Base-by-base conservation (phyloP, 2,329 filamentous ascomycete species). In the Cercospora nicotianae region DNA sequence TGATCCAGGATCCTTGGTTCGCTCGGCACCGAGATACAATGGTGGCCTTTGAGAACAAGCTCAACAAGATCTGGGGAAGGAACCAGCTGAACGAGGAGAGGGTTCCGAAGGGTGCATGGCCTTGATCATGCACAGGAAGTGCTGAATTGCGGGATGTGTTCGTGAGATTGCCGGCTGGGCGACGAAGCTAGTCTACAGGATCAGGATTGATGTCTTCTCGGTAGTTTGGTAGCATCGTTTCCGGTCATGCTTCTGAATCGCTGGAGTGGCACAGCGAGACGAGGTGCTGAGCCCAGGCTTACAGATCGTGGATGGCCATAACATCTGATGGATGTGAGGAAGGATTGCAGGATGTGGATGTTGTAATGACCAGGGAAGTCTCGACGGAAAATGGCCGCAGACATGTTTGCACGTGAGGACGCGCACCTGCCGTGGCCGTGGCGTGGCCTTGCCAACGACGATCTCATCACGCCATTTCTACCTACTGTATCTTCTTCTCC, bases 41-140 rank as follows among this genome's bases (percentile, higher is more conserved):
- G 31, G 59, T 69, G 13, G 69, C 68, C 12, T 72, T 70, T 60
- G 64, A 71, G 36, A 69, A 74, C 65, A 48, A 64, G 60, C 31
- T 70, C 42, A 74, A 66, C 57, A 72, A 53, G 64, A 67, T 74
- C 60, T 72, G 71, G 69, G 72, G 72, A 3, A 64, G 66, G 59
- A 68, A 72, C 63, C 65, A 69, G 57, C 39, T 67, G 57, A 66
- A 71, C 61, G 70, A 73, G 68, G 64, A 67, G 36, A 66, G 64
- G 53, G 69, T 65, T 7, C 63, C 63, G 3, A 59, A 31, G 13
- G 63, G 63, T 30, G 63, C 63, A 16, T 65, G 63, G 63, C 63
- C 63, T 6, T 65, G 55, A 59, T 28, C n/a, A n/a, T 20, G 48
- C 16, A 28, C 48, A 23, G 3, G 45, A 53, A 10, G 20, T 28